Base-by-base conservation (phyloP, 495 filamentous ascomycete genomes). In the Penicillium cosmopolitanum region DNA sequence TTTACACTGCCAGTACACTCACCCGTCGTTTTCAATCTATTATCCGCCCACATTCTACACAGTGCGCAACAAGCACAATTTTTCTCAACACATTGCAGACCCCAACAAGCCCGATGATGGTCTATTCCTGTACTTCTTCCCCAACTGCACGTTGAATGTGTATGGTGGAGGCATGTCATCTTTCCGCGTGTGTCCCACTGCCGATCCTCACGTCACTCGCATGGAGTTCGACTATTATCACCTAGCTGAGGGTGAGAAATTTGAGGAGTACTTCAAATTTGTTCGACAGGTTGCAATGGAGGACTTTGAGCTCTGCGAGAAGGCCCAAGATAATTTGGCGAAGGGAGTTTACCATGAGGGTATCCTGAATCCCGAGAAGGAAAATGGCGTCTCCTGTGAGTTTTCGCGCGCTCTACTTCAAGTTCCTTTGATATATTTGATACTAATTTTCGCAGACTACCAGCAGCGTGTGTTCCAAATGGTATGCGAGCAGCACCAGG, bases 141-240 rank as follows among this genome's bases (percentile, higher is more conserved):
- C 84, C 3, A 85, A 81, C 53, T 87, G 82, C 55, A 86, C 84
- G 0, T 61, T 87, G 54, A 84, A 85, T 57, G 83, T 87, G 6
- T 87, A 87, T 53, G 84, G 84, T 0, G 84, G 83, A 0, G 84
- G 83, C 1, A 85, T 85, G 82, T 81, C 79, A 9, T 83, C 79
- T 5, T 87, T 87, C 67, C 77, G 84, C 8, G 80, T 84, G 2
- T 83, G 82, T 61, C 84, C 84, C 0, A 82, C 79, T 0, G 69
- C 75, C 2, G 73, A 82, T 36, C 84, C 84, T 4, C 74, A 78
- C 3, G 70, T 84, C 21, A 81, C 79, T 1, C 73, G 83, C 21
- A 87, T 87, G 84, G 84, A 87, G 59, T 87, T 87, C 56, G 84
- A 87, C 62, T 87, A 87, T 57, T 87, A 84, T 61, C 81, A 86